These are phyloP conservation scores for Calocera viscosa DNA, from an alignment of 768 basidiomycete genomes.

Conservation along the genomic window DNA sequence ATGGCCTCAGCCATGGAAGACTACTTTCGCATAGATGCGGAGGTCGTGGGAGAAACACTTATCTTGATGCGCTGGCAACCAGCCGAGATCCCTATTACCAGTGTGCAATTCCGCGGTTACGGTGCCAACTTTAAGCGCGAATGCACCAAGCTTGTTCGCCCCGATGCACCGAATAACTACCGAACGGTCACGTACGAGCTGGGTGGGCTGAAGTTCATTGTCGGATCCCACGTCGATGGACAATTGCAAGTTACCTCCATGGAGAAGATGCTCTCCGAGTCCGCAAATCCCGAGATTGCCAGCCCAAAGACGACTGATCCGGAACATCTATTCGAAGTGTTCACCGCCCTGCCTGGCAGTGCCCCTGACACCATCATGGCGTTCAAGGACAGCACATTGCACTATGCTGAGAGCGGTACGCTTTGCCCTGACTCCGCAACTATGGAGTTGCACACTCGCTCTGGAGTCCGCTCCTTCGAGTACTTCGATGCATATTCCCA, in stretches of 20 bases:
- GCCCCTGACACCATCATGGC: not conserved
- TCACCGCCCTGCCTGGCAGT: not conserved
- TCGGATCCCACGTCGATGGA: not conserved
- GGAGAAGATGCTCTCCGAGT: not conserved
- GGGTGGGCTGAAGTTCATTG: not conserved
- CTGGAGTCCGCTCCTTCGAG: not conserved
- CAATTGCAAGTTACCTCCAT: not conserved
- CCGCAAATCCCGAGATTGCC: not conserved
- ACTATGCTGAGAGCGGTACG: not conserved
- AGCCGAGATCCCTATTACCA: not conserved
- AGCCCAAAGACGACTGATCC: not conserved
- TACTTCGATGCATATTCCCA: not conserved
- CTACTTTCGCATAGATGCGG: not conserved
- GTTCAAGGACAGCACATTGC: not conserved
- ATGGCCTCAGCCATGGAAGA: not conserved
- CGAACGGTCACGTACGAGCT: not conserved
- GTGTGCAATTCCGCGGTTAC: not conserved
- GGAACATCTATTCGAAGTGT: not conserved
- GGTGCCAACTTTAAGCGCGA: not conserved
- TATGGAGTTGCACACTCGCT: not conserved
- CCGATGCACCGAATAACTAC: not conserved
- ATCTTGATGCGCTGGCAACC: not conserved
- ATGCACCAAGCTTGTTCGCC: not conserved
- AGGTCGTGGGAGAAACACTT: not conserved
- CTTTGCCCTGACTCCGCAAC: not conserved